Evolutionary conservation across 2,329 filamentous ascomycete species (phyloP), one percentile per base, ranked within the genome.

Genomic region (Pseudogymnoascus sp.): DNA sequence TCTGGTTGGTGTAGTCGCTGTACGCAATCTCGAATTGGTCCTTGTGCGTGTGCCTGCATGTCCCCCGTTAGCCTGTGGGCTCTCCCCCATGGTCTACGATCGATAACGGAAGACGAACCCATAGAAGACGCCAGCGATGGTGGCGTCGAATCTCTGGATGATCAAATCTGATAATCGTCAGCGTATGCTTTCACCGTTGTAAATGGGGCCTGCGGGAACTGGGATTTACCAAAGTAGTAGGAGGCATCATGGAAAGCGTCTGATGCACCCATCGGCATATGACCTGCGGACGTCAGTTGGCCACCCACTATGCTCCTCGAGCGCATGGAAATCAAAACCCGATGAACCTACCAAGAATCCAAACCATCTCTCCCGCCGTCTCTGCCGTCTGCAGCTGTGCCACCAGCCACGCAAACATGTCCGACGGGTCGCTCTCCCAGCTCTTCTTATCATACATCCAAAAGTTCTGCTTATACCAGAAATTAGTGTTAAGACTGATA

Each of bases 311-410:
- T 33, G 30, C 6, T 33, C 4, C 7, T 33, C 30, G 7, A 11
- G 3, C 7, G 6, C 65, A 75, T 74, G 38, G 75, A 74, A 74
- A 0, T 70, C 30, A 33, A 33, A 6, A 6, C 9, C 6, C 30
- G 30, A 33, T 33, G 30, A 33, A 33, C 30, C 30, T 33, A 33
- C 30, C 71, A 6, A 82, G 67, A 5, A 83, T 75, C 81, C 81
- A 83, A 28, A 82, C 81, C 8, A 79, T 72, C 64, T 83, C 80
- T 4, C 74, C 74, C 7, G 74, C 73, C 63, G 81, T 77, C 67
- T 83, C 81, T 7, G 80, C 80, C 6, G 74, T 74, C 66, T 81
- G 78, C 0, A 83, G 74, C 65, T 83, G 80, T 2, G 75, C 64
- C 58, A 81, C 79, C 61, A 83, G 71, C 71, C 79, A 82, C 6